Percentiles rank a stretch among this genome's conserved stretches.
These are phyloP conservation scores for Arthrinium phaeospermum DNA, from an alignment of 2,329 filamentous ascomycete species.

Conservation along the genomic window DNA sequence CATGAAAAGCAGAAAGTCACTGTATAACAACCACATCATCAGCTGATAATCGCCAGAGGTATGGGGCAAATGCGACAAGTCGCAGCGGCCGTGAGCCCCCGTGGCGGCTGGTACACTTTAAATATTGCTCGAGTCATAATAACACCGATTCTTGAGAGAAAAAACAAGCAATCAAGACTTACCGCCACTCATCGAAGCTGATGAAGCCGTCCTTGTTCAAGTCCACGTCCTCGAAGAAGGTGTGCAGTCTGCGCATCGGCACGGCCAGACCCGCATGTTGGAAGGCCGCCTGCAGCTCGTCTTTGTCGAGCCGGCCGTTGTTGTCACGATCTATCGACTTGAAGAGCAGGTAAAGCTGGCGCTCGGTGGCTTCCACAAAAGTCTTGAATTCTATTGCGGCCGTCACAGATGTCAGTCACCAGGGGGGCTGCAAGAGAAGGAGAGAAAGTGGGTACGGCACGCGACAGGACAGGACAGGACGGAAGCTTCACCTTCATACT, in stretches of 20 bases:
- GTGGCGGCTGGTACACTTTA: background rate
- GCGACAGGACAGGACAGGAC: conserved; percentile 3
- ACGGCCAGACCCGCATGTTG: conserved; percentile 78
- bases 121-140: background rate
- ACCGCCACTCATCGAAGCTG: conserved; percentile 97
- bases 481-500: conserved; percentile 74
- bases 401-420: background rate
- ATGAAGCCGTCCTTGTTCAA: conserved; percentile 87
- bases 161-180: conserved; percentile 46
- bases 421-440: background rate
- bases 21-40: conserved; percentile 41
- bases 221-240: conserved; percentile 91
- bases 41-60: conserved; percentile 23
- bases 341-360: conserved; percentile 82
- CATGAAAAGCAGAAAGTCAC: conserved; percentile 94
- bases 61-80: background rate
- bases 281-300: conserved; percentile 83
- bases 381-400: conserved; percentile 76
- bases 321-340: conserved; percentile 83
- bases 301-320: conserved; percentile 84
- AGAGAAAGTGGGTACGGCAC: background rate
- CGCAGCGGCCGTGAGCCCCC: background rate
- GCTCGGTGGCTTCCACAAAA: conserved; percentile 88
- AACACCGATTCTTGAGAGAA: background rate
- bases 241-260: conserved; percentile 75